Evolutionary conservation across 2,329 filamentous ascomycete species (phyloP).

Genomic region (Ceratocystis harringtonii): DNA sequence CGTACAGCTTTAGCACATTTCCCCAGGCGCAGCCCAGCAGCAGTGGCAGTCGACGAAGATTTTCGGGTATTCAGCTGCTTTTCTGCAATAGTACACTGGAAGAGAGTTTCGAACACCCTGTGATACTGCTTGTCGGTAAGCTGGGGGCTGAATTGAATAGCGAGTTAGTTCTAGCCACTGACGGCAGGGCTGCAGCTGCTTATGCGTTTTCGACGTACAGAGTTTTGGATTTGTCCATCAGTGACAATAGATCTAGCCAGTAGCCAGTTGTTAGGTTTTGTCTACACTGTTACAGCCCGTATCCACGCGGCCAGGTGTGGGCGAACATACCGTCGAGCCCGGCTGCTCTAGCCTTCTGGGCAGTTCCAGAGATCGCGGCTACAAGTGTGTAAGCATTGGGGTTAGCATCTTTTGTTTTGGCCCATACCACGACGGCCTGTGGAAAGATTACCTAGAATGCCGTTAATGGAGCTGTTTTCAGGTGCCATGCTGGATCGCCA

Average conservation of each 20-base stretch:
- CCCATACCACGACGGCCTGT: constrained; percentile 21
- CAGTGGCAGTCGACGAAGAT: constrained; percentile 35
- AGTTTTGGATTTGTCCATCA: constrained; percentile 27
- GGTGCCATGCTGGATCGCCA: constrained; percentile 22
- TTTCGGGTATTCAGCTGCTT: constrained; percentile 47
- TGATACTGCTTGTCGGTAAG: constrained; percentile 69
- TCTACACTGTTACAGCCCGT: not conserved
- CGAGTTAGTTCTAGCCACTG: not conserved
- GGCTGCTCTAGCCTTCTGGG: constrained; percentile 27
- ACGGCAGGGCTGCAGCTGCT: not conserved
- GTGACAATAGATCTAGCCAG: constrained; percentile 25
- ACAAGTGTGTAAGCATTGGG: not conserved
- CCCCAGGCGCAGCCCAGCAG: constrained; percentile 42
- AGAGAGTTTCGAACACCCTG: constrained; percentile 65
- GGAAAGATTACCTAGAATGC: constrained; percentile 24
- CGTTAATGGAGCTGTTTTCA: constrained; percentile 25
- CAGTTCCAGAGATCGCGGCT: constrained; percentile 12
- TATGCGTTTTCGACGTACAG: constrained; percentile 23
- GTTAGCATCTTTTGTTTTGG: constrained; percentile 24
- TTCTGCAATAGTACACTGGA: constrained; percentile 52
- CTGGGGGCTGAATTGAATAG: constrained; percentile 15
- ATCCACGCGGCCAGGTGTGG: not conserved
- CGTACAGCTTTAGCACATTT: constrained; percentile 59
- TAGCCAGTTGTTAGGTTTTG: constrained; percentile 14
- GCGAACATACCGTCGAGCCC: constrained; percentile 28